Evolutionary conservation across 2,329 filamentous ascomycete genomes (phyloP).

Genomic region (Monosporascus sp.): DNA sequence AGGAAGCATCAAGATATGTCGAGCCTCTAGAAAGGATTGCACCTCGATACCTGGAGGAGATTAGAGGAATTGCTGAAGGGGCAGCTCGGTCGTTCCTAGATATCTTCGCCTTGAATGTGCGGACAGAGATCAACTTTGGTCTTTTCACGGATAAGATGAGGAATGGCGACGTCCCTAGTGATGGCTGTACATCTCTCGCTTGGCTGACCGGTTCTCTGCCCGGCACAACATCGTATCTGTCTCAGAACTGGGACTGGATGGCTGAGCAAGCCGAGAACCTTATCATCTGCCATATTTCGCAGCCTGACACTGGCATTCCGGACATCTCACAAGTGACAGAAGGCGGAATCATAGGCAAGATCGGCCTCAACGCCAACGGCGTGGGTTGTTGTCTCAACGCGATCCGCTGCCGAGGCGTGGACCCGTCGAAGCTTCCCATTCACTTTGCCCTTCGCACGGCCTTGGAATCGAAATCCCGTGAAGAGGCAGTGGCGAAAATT

Average conservation of each 20-base stretch:
- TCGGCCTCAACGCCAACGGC: constrained; percentile 54
- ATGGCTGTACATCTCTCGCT: constrained; percentile 50
- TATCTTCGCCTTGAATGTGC: constrained; percentile 52
- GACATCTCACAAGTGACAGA: constrained; percentile 53
- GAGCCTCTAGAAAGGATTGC: constrained; percentile 32
- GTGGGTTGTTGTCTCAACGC: constrained; percentile 59
- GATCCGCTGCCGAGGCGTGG: constrained; percentile 51
- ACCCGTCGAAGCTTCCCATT: constrained; percentile 47
- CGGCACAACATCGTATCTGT: constrained; percentile 30
- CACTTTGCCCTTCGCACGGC: constrained; percentile 53
- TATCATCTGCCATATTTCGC: constrained; percentile 39
- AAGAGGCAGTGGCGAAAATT: constrained; percentile 39
- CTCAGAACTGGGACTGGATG: constrained; percentile 60
- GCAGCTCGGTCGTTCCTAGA: constrained; percentile 39
- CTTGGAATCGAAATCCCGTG: constrained; percentile 44
- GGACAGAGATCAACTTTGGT: constrained; percentile 53
- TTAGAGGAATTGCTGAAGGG: constrained; percentile 48
- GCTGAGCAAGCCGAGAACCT: constrained; percentile 43
- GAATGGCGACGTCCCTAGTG: constrained; percentile 22
- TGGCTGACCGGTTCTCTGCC: constrained; percentile 35
- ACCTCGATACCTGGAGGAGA: constrained; percentile 36
- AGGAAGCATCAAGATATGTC: constrained; percentile 40
- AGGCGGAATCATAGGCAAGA: constrained; percentile 58
- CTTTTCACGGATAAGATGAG: constrained; percentile 33
- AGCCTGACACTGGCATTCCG: constrained; percentile 32